Percentiles rank a stretch among this genome's conserved stretches.
These are phyloP conservation scores for Rhodosporidiobolus odoratus DNA, from an alignment of 768 basidiomycete species.

Conservation along the genomic window DNA sequence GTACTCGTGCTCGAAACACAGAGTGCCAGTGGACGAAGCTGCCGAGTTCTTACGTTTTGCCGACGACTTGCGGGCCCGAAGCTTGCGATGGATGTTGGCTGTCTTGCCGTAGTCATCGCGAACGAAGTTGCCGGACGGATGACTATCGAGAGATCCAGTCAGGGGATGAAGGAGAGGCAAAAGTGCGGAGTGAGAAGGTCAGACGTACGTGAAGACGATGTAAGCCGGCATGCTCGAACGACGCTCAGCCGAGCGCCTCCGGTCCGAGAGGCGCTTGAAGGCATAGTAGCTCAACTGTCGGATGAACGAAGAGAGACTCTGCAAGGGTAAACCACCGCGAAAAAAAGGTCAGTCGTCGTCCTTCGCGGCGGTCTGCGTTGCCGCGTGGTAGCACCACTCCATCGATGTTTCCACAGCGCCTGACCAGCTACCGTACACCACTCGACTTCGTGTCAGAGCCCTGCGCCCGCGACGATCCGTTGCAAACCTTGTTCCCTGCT, in stretches of 20 bases:
- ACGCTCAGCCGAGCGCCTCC: slow-evolving; percentile 18
- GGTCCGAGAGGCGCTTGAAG: slow-evolving; percentile 31
- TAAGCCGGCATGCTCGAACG: slow-evolving; percentile 4
- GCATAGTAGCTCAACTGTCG: slow-evolving; percentile 30
- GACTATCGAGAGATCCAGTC: background rate
- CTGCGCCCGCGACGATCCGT: background rate
- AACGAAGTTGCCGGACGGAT: slow-evolving; percentile 22
- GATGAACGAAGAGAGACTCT: slow-evolving; percentile 26
- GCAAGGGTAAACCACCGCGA: background rate
- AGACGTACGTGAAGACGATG: slow-evolving; percentile 27
- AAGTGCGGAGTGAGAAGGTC: background rate
- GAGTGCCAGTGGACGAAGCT: slow-evolving; percentile 9
- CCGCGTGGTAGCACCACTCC: too few relatives aligned
- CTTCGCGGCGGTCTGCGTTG: too few relatives aligned
- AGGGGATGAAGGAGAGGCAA: background rate
- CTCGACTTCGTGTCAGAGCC: too few relatives aligned
- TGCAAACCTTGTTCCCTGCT: background rate
- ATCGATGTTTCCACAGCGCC: too few relatives aligned
- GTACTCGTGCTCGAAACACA: too few relatives aligned
- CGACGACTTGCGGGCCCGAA: slow-evolving; percentile 15
- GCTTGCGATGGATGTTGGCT: slow-evolving; percentile 14
- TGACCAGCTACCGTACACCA: too few relatives aligned
- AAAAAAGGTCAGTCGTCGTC: background rate
- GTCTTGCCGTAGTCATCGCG: slow-evolving; percentile 14
- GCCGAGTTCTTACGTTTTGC: slow-evolving; percentile 8